A percentile compares a stretch with the other conserved stretches of the same genome.
These are phyloP conservation scores for Cairneyella variabilis DNA, from an alignment of 495 filamentous ascomycete genomes.

Conservation along the genomic window DNA sequence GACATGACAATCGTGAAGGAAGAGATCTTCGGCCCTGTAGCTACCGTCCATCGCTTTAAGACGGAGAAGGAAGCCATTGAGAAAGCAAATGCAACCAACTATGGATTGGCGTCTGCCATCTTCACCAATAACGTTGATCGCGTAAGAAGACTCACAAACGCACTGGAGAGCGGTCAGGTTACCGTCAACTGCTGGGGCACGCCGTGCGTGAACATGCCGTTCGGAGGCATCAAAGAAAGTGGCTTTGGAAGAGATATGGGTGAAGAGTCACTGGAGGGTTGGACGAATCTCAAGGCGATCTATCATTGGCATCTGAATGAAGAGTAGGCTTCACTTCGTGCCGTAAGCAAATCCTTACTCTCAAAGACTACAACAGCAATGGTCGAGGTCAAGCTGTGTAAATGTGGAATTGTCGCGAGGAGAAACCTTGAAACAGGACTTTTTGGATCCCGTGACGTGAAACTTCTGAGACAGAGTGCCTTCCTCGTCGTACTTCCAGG, in stretches of 20 bases:
- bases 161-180: conserved; percentile 74
- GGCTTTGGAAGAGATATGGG: conserved; percentile 76
- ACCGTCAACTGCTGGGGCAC: conserved; percentile 70
- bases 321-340: too few relatives aligned
- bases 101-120: conserved; percentile 76
- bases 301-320: too few relatives aligned
- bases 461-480: too few relatives aligned
- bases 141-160: conserved; percentile 66
- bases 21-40: conserved; percentile 55
- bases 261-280: neutral
- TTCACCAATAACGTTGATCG: conserved; percentile 75
- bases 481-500: too few relatives aligned
- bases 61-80: conserved; percentile 64
- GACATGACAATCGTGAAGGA: conserved; percentile 68
- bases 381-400: too few relatives aligned
- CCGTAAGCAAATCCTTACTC: too few relatives aligned
- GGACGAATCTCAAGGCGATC: neutral
- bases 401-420: too few relatives aligned
- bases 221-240: conserved; percentile 87
- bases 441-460: too few relatives aligned
- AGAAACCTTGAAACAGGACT: too few relatives aligned
- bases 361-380: too few relatives aligned
- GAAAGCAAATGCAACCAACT: conserved; percentile 74
- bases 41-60: conserved; percentile 44
- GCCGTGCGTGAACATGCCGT: conserved; percentile 83